Evolutionary conservation across 2,329 filamentous ascomycete genomes (phyloP).

Genomic region (Fusarium hainanense): DNA sequence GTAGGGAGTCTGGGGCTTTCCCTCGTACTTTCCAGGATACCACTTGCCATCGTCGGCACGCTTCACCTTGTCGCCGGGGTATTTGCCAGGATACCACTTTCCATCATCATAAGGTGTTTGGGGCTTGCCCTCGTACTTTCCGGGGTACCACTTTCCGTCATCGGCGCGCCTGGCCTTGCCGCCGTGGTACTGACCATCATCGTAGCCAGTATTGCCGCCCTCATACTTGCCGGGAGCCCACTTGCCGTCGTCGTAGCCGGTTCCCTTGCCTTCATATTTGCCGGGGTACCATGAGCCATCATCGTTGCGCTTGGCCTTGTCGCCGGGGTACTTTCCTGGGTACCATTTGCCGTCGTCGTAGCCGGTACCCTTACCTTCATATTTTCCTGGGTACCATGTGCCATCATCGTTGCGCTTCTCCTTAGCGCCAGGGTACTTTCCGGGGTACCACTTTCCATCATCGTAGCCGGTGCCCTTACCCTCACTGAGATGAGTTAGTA

Average conservation of each 20-base stretch:
- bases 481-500: background rate
- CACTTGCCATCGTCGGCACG: background rate
- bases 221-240: constrained; percentile 34
- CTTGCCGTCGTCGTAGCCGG: constrained; percentile 11
- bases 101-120: constrained; percentile 3
- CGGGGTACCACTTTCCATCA: constrained; percentile 14
- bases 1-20: background rate
- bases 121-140: constrained; percentile 11
- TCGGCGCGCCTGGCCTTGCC: background rate
- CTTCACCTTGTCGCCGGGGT: constrained; percentile 12
- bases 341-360: constrained; percentile 1
- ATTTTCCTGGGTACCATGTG: constrained; percentile 12
- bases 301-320: background rate
- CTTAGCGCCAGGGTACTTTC: constrained; percentile 21
- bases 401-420: background rate
- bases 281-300: constrained; percentile 11
- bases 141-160: background rate
- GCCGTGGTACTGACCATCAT: constrained; percentile 11
- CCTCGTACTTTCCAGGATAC: constrained; percentile 24
- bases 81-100: constrained; percentile 21
- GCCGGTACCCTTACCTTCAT: background rate
- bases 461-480: background rate
- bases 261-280: constrained; percentile 22
- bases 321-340: constrained; percentile 18
- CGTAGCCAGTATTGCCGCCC: background rate